Base-by-base conservation (phyloP, 495 filamentous ascomycete species). In the Penicilliopsis zonata region DNA sequence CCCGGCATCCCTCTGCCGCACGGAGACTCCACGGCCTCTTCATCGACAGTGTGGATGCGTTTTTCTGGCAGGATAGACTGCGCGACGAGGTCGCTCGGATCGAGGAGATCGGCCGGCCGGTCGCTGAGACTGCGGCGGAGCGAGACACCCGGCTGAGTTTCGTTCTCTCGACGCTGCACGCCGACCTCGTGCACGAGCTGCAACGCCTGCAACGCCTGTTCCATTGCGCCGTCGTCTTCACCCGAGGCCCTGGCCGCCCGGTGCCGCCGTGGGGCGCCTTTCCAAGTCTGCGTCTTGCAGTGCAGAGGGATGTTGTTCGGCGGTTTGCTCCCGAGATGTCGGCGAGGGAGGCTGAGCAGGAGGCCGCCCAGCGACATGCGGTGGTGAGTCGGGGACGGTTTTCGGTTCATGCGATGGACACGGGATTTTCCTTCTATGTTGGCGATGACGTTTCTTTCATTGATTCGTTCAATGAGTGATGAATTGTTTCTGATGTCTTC, bases 1-100 rank as follows among this genome's bases (percentile, higher is more conserved):
- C 43, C 5, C 48, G 54, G 3, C 76, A 79, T 40, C 30, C 42
- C 13, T 78, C 72, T 4, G 41, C 53, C 18, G 42, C 51, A 9
- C 52, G 71, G 4, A 40, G 53, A 0, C 47, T 81, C 9, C 59
- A 62, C 19, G 50, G 65, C 28, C 45, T 81, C 7, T 41, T 70
- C 13, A 41, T 81, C 4, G 70, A 72, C 41, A 64, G 64, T 36
- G 59, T 60, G 9, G 67, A 57, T 19, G 64, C 73, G 4, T 81
- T 78, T 43, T 54, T 67, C 42, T 76, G 70, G 67, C 63, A 69
- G 43, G 66, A 70, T 20, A 62, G 66, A 22, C 43, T 70, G 9
- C 55, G 57, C 7, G 69, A 69, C 20, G 63, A 70, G 33, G 46
- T 59, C 16, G 46, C 59, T 14, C 49, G 61, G 23, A 48, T 51